Base-by-base conservation (phyloP, 1,284 basidiomycete species). In the Puccinia horiana region DNA sequence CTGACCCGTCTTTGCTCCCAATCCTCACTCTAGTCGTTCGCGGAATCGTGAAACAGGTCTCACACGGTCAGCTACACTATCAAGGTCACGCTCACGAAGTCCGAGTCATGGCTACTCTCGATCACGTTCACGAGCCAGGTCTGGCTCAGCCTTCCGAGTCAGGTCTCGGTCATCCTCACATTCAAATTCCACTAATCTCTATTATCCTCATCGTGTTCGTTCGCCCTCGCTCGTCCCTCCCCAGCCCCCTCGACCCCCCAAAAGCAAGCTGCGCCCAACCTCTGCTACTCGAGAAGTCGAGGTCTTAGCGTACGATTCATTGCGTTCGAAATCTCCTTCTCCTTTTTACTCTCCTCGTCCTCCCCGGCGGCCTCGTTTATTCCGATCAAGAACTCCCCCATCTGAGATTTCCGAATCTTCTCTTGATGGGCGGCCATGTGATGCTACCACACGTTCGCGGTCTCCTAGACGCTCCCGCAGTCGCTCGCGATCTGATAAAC, bases 161-260 rank as follows among this genome's bases (percentile, higher is more conserved):
- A 49, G 37, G 37, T 79, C 77, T 79, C 77, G 77, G 5, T 69
- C 77, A 56, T 37, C n/a, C 54, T 80, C 69, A 2, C 56, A 42
- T 40, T 58, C 78, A 20, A 67, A 49, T 80, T 73, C 69, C 14
- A 58, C 52, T 16, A 52, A 75, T 35, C 54, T 75, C 9, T 40
- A 75, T 16, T 56, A 56, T 29, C 54, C 35, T 40, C 73, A n/a
- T n/a, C n/a, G 40, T 11, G 69, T 26, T 18, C 79, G 72, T 42
- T 81, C 79, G n/a, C 70, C 79, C 54, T 81, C 79, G 8, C 70
- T 61, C 20, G 18, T 81, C 40, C 79, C 79, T 42, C 70, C 79
- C 18, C 40, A 49, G 40, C 79, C 61, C 20, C 79, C 79, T 67
- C 72, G 79, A 16, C 79, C 79, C 8, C 72, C 79, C 29, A 72